phyloP scores from a whole-genome alignment of 768 basidiomycete genomes.

The Kwoniella sp. region DNA sequence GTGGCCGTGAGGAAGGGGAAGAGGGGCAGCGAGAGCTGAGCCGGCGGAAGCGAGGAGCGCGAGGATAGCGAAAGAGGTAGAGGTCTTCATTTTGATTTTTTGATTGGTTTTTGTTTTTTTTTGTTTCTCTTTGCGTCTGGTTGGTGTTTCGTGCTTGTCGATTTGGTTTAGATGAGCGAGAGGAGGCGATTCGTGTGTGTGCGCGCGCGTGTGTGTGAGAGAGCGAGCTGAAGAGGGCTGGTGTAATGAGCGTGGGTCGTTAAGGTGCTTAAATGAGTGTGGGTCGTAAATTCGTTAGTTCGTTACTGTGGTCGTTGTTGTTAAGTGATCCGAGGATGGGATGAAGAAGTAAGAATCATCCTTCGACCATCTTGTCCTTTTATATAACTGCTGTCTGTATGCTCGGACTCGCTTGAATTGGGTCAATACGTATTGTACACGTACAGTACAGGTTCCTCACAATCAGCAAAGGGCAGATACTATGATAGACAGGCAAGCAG shows the following conservation, averaged over 20 bases:
- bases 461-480: too few relatives aligned
- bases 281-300: conserved; percentile 19
- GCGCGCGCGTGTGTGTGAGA: not conserved
- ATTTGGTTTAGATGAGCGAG: not conserved
- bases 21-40: conserved; percentile 22
- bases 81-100: conserved; percentile 29
- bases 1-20: conserved; percentile 10
- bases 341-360: conserved; percentile 11
- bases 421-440: too few relatives aligned
- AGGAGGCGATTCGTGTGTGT: not conserved
- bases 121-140: not conserved
- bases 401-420: too few relatives aligned
- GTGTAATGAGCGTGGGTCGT: conserved; percentile 23
- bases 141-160: conserved; percentile 1
- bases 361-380: not conserved
- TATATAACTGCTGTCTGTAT: not conserved
- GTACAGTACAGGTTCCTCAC: too few relatives aligned
- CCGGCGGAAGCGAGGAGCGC: conserved; percentile 26
- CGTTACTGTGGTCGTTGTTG: conserved; percentile 1
- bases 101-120: not conserved
- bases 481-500: too few relatives aligned
- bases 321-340: conserved; percentile 24
- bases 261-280: conserved; percentile 1
- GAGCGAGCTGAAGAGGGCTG: not conserved
- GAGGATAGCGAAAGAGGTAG: conserved; percentile 31